These are phyloP conservation scores for Symmetrospora coprosmae DNA, from an alignment of 768 basidiomycete species.

Conservation along the genomic window DNA sequence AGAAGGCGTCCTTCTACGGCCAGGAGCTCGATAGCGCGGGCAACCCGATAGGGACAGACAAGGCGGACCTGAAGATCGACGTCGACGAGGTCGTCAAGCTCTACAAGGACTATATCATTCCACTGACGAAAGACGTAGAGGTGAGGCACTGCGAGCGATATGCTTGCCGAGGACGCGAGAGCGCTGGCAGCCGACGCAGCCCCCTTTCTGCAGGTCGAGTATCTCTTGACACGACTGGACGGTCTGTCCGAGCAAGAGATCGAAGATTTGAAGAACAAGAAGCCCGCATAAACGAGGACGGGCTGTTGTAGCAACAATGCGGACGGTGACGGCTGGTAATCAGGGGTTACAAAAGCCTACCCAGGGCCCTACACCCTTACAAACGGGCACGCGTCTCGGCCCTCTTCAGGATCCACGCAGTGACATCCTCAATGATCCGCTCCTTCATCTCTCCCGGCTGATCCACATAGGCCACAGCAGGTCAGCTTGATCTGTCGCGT, in stretches of 20 bases:
- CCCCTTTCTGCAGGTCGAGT: constrained; percentile 61
- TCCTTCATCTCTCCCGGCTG: constrained; percentile 29
- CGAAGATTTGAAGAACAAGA: constrained; percentile 45
- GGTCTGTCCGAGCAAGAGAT: constrained; percentile 70
- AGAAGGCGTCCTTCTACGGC: constrained; percentile 64
- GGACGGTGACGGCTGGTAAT: background rate
- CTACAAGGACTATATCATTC: constrained; percentile 91
- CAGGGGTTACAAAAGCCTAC: background rate
- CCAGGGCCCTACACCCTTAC: background rate
- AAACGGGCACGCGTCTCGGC: background rate
- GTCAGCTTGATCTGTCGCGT: background rate
- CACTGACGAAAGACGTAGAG: constrained; percentile 96
- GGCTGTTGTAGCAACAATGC: background rate
- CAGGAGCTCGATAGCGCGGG: constrained; percentile 67
- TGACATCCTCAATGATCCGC: constrained; percentile 23
- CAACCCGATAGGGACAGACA: constrained; percentile 36
- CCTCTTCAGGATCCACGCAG: constrained; percentile 23
- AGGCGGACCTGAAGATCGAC: constrained; percentile 55
- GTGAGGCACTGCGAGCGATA: no score
- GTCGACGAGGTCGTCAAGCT: constrained; percentile 82
- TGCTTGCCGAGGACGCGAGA: background rate
- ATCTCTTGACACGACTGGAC: constrained; percentile 76
- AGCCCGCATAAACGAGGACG: background rate
- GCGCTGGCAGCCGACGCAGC: no score
- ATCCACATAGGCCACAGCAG: no score